Evolutionary conservation across 78 protist species (phyloP).

Genomic region (Monocercomonoides exilis): DNA sequence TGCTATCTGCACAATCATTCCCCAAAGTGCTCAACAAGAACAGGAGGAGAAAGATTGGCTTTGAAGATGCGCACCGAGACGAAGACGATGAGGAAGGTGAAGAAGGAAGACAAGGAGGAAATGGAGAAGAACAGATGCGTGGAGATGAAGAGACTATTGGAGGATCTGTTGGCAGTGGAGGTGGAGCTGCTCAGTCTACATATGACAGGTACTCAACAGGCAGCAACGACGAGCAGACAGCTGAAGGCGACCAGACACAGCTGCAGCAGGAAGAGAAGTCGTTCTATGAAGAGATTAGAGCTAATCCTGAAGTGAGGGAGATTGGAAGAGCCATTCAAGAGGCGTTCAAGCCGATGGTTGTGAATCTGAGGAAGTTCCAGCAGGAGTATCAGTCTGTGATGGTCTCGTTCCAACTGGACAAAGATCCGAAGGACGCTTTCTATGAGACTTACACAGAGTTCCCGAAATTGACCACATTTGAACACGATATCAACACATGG

Average conservation of each 20-base stretch:
- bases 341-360: neutral
- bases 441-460: neutral
- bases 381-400: neutral
- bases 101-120: too few species aligned
- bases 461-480: neutral
- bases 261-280: too few species aligned
- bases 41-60: neutral
- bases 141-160: too few species aligned
- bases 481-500: neutral
- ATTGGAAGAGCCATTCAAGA: neutral
- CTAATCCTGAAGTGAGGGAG: neutral
- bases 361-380: neutral
- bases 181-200: too few species aligned
- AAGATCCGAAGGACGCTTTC: slow-evolving; percentile 22
- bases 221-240: neutral
- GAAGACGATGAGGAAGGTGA: neutral
- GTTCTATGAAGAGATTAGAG: neutral
- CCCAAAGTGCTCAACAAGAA: neutral
- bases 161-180: neutral
- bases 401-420: slow-evolving; percentile 46
- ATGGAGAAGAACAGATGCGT: too few species aligned
- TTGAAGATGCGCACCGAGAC: neutral
- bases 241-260: neutral
- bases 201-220: too few species aligned
- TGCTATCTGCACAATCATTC: neutral